Evolutionary conservation across 2,329 filamentous ascomycete species (phyloP).

Genomic region (Berkeleyomyces rouxiae): DNA sequence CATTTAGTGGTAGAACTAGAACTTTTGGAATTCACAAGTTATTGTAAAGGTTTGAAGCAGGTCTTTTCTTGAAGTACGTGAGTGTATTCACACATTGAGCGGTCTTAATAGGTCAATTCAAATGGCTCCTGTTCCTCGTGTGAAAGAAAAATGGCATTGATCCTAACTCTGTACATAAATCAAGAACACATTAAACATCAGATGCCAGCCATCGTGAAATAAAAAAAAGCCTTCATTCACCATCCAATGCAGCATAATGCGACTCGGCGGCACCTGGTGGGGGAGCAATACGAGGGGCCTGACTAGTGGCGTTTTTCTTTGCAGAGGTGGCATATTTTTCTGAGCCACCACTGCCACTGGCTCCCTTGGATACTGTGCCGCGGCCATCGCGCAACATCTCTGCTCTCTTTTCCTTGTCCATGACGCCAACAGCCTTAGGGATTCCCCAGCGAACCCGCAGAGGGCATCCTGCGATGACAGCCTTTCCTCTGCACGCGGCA

Average conservation of each 20-base stretch:
- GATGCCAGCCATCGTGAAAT: not conserved
- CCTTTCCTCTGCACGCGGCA: slow-evolving; percentile 67
- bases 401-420: slow-evolving; percentile 72
- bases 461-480: slow-evolving; percentile 80
- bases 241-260: slow-evolving; percentile 69
- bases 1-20: no score
- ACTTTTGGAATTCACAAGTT: no score
- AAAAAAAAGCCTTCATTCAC: slow-evolving; percentile 37
- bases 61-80: no score
- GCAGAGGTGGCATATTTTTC: not conserved
- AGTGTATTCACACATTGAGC: no score
- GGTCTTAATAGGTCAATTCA: no score
- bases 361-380: slow-evolving; percentile 2
- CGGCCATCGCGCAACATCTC: slow-evolving; percentile 62
- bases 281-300: slow-evolving; percentile 34
- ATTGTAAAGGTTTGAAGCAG: no score
- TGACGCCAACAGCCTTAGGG: slow-evolving; percentile 77
- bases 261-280: slow-evolving; percentile 66
- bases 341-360: not conserved
- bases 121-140: no score
- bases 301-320: not conserved
- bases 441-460: slow-evolving; percentile 82
- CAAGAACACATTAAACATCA: not conserved
- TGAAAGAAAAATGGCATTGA: no score
- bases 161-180: no score